A percentile compares a stretch with the other conserved stretches of the same genome.
phyloP scores from a whole-genome alignment of 73 alveolate species.

The Paraurostyla sp. region DNA sequence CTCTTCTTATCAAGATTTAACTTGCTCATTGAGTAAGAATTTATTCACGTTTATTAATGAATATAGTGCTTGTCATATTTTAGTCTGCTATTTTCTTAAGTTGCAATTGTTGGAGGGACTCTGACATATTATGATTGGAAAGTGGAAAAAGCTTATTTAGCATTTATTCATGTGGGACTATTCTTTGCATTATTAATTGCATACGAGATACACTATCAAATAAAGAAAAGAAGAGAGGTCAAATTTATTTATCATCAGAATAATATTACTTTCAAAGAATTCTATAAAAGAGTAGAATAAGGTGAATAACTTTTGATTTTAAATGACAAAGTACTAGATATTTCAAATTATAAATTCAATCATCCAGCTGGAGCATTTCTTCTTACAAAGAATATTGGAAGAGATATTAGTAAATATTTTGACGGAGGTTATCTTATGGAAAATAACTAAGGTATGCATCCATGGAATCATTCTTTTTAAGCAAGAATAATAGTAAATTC shows the following conservation, averaged over 20 bases:
- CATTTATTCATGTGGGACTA: background rate
- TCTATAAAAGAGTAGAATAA: background rate
- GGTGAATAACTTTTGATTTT: constrained; percentile 53
- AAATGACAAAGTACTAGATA: constrained; percentile 42
- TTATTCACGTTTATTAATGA: background rate
- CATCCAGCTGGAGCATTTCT: constrained; percentile 68
- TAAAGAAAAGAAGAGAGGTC: background rate
- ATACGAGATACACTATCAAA: background rate
- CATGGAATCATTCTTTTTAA: constrained; percentile 15
- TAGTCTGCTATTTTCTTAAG: constrained; percentile 3
- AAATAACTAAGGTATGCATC: background rate
- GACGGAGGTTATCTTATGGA: constrained; percentile 84
- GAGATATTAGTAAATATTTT: constrained; percentile 76
- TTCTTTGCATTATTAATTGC: background rate
- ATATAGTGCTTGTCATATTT: constrained; percentile 15
- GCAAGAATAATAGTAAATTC: constrained; percentile 43
- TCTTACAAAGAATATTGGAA: constrained; percentile 44
- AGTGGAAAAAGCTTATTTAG: background rate
- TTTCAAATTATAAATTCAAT: background rate
- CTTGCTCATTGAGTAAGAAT: background rate
- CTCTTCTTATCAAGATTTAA: background rate
- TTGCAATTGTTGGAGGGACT: constrained; percentile 27
- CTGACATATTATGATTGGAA: background rate
- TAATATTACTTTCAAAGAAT: constrained; percentile 18
- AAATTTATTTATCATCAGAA: background rate